These are phyloP conservation scores for Pichia manshurica DNA, from an alignment of 805 yeast species.

Conservation along the genomic window DNA sequence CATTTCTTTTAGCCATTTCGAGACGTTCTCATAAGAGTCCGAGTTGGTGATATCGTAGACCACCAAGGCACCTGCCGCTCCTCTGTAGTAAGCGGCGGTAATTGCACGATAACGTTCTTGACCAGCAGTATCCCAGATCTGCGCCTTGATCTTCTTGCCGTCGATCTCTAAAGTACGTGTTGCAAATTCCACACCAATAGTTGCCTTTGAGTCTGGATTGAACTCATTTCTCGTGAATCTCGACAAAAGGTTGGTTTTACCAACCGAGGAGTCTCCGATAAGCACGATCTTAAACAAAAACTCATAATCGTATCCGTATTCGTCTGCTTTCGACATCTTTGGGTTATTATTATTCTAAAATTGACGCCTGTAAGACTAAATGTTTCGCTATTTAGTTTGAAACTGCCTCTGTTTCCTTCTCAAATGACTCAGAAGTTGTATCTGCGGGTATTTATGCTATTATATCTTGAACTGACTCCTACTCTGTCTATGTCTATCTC, in stretches of 20 bases:
- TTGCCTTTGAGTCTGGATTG: constrained; percentile 87
- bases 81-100: constrained; percentile 94
- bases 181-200: constrained; percentile 98
- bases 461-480: too few species aligned
- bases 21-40: constrained; percentile 77
- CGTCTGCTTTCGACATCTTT: constrained; percentile 26
- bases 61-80: constrained; percentile 95
- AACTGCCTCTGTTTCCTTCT: too few species aligned
- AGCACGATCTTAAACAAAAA: constrained; percentile 88
- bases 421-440: too few species aligned
- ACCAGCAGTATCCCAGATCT: constrained; percentile 99
- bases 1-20: constrained; percentile 87
- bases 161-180: constrained; percentile 88
- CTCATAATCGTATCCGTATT: constrained; percentile 78
- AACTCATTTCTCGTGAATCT: constrained; percentile 95
- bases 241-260: constrained; percentile 88
- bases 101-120: constrained; percentile 98
- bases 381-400: too few species aligned
- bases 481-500: too few species aligned
- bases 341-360: too few species aligned
- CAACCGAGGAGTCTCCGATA: constrained; percentile 97
- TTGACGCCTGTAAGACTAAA: too few species aligned
- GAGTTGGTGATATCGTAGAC: constrained; percentile 94
- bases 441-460: too few species aligned
- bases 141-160: constrained; percentile 80